Conservation (phyloP, 768 basidiomycete genomes). For the Lactarius pseudohatsudake region DNA sequence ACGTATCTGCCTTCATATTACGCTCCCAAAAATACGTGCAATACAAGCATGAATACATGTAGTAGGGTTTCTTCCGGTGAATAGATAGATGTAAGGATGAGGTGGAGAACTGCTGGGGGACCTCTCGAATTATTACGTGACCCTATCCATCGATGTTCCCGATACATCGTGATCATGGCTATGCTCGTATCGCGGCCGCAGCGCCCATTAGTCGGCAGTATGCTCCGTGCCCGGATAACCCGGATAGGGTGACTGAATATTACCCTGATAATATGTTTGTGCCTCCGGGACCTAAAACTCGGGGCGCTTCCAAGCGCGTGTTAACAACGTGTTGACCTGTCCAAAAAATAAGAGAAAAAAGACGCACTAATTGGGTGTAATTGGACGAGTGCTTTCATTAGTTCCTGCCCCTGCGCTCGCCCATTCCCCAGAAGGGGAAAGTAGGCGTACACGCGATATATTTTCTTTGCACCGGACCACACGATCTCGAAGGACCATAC, state of each 20-base stretch:
- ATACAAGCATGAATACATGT: slow-evolving; percentile 25
- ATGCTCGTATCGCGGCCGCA: slow-evolving; percentile 25
- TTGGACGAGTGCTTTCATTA: slow-evolving; percentile 27
- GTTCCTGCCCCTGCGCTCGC: slow-evolving; percentile 27
- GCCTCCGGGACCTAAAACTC: slow-evolving; percentile 26
- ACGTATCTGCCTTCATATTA: slow-evolving; percentile 19
- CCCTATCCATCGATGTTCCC: slow-evolving; percentile 26
- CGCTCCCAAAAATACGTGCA: slow-evolving; percentile 21
- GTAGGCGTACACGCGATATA: slow-evolving; percentile 27
- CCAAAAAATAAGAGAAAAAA: slow-evolving; percentile 11
- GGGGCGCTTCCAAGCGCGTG: slow-evolving; percentile 25
- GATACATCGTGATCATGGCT: slow-evolving; percentile 27
- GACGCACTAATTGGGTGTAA: slow-evolving; percentile 27
- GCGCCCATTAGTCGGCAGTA: slow-evolving; percentile 27
- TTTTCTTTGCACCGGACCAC: slow-evolving; percentile 26
- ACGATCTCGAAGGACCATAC: slow-evolving; percentile 27
- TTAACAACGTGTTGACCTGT: slow-evolving; percentile 23
- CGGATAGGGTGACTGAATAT: slow-evolving; percentile 21
- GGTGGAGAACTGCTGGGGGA: slow-evolving; percentile 16
- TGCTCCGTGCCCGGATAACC: slow-evolving; percentile 24
- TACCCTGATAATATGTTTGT: slow-evolving; percentile 29
- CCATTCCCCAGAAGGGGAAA: slow-evolving; percentile 28
- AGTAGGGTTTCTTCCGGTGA: slow-evolving; percentile 11
- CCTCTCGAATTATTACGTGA: slow-evolving; percentile 25
- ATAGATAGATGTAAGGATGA: slow-evolving; percentile 16